Base-by-base conservation (phyloP, 768 basidiomycete species). In the Tylopilus felleus region DNA sequence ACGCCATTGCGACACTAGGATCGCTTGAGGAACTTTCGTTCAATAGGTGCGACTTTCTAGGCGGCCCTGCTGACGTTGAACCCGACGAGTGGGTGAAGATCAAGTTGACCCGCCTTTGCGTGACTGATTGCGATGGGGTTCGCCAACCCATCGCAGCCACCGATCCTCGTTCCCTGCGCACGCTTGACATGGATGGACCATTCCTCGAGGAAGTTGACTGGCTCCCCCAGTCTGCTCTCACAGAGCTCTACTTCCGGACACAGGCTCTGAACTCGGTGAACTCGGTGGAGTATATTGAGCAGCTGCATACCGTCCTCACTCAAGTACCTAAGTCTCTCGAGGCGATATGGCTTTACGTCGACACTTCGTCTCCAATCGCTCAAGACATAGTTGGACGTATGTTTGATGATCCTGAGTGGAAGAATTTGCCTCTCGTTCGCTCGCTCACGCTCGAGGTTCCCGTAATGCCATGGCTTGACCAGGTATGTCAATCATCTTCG, bases 21-120 rank as follows among this genome's bases (percentile, higher is more conserved):
- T 36, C 7, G 19, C 68, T 69, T 41, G 49, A 65, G 38, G 21
- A 45, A 10, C 57, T 67, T 2, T 33, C 44, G 13, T 69, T 69
- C 25, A 0, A 33, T 0, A 0, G 0, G 1, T 63, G 63, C 44
- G 0, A 1, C 0, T 57, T 65, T 49, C 9, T 47, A 19, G 17
- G 6, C 1, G 49, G 39, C 9, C 45, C 49, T 13, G 43, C 45
- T 5, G 52, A 54, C 5, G 41, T 28, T 2, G 25, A 25, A 6
- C 42, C 36, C 2, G 47, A 21, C 5, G 22, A 52, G n/a, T 13
- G 39, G 39, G 12, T 12, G 21, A 40, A 40, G 27, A 35, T 63
- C 42, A 55, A 46, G 44, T 49, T 63, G 25, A 14, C 56, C 8
- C 39, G n/a, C 17, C 49, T 63, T 43, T 28, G 1, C 0, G 1